These are phyloP conservation scores for Sarocladium kiliense DNA, from an alignment of 2,329 filamentous ascomycete genomes.

Conservation along the genomic window DNA sequence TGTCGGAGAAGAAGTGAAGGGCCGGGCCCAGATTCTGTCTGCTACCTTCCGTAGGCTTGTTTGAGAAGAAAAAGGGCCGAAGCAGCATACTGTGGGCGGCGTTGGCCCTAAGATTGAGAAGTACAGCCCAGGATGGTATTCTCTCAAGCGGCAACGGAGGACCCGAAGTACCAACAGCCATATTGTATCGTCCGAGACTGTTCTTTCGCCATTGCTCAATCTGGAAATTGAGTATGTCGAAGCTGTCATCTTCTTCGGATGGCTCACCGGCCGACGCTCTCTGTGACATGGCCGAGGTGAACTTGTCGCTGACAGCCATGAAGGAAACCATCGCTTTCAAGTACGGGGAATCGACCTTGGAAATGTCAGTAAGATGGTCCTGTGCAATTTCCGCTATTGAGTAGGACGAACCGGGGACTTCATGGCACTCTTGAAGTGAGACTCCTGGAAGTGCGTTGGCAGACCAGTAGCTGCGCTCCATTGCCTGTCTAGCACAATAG, in stretches of 20 bases:
- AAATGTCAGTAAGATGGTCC: not conserved
- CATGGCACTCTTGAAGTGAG: conserved; percentile 10
- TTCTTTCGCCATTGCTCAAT: conserved; percentile 22
- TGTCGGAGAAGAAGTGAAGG: not conserved
- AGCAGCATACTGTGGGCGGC: conserved; percentile 8
- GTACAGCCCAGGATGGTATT: conserved; percentile 5
- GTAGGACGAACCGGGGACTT: not conserved
- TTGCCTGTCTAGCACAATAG: conserved; percentile 15
- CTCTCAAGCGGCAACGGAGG: not conserved
- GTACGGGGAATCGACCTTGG: conserved; percentile 12
- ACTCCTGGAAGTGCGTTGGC: conserved; percentile 14
- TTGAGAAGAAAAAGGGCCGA: conserved; percentile 10
- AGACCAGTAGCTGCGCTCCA: conserved; percentile 15
- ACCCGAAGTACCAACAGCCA: not conserved
- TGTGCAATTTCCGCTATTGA: too few relatives aligned
- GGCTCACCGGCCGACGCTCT: conserved; percentile 12
- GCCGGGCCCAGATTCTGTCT: not conserved
- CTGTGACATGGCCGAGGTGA: conserved; percentile 13
- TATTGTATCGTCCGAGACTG: conserved; percentile 13
- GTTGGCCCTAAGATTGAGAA: conserved; percentile 9
- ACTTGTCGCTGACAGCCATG: conserved; percentile 17
- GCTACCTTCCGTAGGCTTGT: not conserved
- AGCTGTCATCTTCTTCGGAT: conserved; percentile 19
- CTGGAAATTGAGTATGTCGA: conserved; percentile 24
- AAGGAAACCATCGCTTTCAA: conserved; percentile 16